phyloP scores from a whole-genome alignment of 345 rosid species.

The Cochlearia excelsa region DNA sequence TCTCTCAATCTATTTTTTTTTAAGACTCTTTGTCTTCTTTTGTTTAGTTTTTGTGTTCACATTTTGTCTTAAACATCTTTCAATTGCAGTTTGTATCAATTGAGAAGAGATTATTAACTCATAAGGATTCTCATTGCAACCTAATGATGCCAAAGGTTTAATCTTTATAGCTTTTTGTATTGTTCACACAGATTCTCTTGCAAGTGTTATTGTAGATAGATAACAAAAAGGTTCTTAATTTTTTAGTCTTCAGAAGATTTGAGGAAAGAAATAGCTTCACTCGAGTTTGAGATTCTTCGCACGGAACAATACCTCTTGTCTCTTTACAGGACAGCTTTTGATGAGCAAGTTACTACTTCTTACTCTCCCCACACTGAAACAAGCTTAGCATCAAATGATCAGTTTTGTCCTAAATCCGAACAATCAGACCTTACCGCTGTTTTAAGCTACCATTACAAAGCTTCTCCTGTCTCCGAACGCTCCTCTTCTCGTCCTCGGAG shows the following conservation, averaged over 20 bases:
- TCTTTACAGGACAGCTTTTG: constrained; percentile 67
- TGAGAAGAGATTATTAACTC: constrained; percentile 30
- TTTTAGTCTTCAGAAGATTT: constrained; percentile 62
- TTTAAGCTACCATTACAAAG: constrained; percentile 35
- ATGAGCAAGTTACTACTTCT: constrained; percentile 42
- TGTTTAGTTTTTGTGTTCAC: constrained; percentile 8
- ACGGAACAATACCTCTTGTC: constrained; percentile 69
- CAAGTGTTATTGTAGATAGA: not conserved
- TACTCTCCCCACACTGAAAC: constrained; percentile 26
- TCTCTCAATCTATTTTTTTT: constrained; percentile 15
- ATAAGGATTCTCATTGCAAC: constrained; percentile 23
- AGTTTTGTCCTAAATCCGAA: constrained; percentile 34
- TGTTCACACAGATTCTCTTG: not conserved
- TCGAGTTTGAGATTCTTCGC: constrained; percentile 64
- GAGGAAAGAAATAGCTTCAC: constrained; percentile 64
- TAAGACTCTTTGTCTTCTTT: not conserved
- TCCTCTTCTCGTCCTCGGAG: constrained; percentile 40
- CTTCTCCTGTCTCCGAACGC: constrained; percentile 45
- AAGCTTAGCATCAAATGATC: constrained; percentile 28
- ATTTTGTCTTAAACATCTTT: not conserved
- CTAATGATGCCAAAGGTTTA: constrained; percentile 33
- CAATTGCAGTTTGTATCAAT: constrained; percentile 29
- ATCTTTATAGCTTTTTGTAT: constrained; percentile 19
- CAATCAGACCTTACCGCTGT: constrained; percentile 28
- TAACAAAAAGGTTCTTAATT: not conserved